phyloP scores from a whole-genome alignment of 2,329 filamentous ascomycete species.

The Fusarium tuaranense region DNA sequence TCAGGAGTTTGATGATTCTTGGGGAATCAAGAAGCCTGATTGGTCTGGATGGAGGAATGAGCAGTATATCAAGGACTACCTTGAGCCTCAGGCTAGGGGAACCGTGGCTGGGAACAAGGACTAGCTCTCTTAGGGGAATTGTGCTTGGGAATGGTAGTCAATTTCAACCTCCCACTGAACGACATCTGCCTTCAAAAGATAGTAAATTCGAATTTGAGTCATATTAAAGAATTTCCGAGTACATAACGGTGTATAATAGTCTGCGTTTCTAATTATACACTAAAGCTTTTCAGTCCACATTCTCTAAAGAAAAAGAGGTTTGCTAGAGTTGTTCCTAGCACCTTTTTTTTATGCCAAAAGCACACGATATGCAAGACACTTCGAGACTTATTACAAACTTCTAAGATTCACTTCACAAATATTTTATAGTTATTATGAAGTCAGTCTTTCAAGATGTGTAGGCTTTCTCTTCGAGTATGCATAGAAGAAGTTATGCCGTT shows the following conservation, averaged over 20 bases:
- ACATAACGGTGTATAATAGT: neutral
- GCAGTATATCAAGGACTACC: conserved; percentile 52
- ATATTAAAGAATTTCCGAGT: neutral
- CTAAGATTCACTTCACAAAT: no score
- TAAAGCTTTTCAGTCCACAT: neutral
- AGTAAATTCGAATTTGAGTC: neutral
- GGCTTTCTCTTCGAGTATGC: neutral
- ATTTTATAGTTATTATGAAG: neutral
- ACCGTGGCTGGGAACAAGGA: neutral
- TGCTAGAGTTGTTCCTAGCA: neutral
- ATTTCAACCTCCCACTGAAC: neutral
- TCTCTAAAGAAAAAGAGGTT: neutral
- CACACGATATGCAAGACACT: neutral
- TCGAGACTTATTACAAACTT: neutral
- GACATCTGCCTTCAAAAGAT: neutral
- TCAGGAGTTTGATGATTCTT: conserved; percentile 68
- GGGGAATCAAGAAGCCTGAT: conserved; percentile 66
- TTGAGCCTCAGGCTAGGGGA: neutral
- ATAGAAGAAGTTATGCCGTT: no score
- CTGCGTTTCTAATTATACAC: neutral
- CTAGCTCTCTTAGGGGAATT: neutral
- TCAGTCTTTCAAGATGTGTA: neutral
- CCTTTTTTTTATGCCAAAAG: neutral
- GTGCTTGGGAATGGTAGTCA: neutral
- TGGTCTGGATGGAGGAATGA: conserved; percentile 64